Evolutionary conservation across 495 filamentous ascomycete genomes (phyloP), one percentile per base, ranked within the genome.

Genomic region (Endocarpon pusillum): DNA sequence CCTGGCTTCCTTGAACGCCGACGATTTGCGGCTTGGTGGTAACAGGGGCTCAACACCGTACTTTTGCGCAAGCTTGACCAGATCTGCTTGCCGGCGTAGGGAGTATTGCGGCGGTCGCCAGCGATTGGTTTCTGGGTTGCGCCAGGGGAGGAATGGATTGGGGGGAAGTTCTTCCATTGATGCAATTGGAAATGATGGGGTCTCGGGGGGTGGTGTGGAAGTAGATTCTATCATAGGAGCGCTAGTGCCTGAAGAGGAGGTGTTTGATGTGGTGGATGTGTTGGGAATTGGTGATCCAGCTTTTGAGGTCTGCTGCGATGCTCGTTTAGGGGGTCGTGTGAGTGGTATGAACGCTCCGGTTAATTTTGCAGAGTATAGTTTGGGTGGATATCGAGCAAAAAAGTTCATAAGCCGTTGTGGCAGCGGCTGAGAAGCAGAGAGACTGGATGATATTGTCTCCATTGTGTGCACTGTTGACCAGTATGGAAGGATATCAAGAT

Each of bases 341-440:
- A 31, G 57, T 41, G 41, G 36, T 42, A 19, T 47, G 49, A 36
- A 34, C 24, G 35, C 4, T 17, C 28, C 28, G 4, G 12, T 14
- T n/a, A 31, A 31, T 31, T 31, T 31, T 5, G 52, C 38, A 31
- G 63, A 58, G 42, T 59, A 56, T 38, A 53, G 32, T 44, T 62
- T 57, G 19, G 87, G 85, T 17, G 87, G 89, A 47, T 84, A 94
- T 39, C 78, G 74, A 22, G 78, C 74, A 55, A 97, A 82, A 69
- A 97, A 94, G 40, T 74, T 73, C 38, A 69, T 69, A n/a, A 97
- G 68, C 12, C 75, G 74, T 14, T 64, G 55, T 11, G 84, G 89
- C 26, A 64, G 47, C n/a, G n/a, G n/a, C n/a, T n/a, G n/a, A n/a
- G n/a, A n/a, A n/a, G n/a, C 29, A 4, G 55, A 41, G 51, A 61